These are phyloP conservation scores for Diaporthe humulicola DNA, from an alignment of 2,329 filamentous ascomycete genomes.

Conservation along the genomic window DNA sequence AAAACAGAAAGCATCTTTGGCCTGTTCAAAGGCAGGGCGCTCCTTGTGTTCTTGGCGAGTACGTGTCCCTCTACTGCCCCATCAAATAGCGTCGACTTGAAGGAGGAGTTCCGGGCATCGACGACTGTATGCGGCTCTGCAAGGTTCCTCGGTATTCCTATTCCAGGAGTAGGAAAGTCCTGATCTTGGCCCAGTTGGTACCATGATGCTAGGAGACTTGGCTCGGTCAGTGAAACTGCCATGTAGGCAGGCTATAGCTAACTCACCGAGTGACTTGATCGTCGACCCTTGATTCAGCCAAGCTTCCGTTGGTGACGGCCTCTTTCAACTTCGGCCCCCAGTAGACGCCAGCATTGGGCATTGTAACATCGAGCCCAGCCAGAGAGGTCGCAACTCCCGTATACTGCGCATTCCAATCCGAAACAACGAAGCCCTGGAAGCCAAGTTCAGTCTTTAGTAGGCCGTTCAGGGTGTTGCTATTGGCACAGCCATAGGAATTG, in stretches of 20 bases:
- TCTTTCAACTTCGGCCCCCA: conserved; percentile 68
- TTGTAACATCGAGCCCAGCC: conserved; percentile 79
- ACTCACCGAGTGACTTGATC: conserved; percentile 61
- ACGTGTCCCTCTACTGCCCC: conserved; percentile 74
- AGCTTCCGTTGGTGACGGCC: conserved; percentile 71
- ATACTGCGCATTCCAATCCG: conserved; percentile 78
- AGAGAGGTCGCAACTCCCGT: conserved; percentile 71
- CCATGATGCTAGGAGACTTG: conserved; percentile 64
- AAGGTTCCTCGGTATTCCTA: conserved; percentile 65
- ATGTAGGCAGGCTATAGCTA: no score
- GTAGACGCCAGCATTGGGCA: conserved; percentile 63
- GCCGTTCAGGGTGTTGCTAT: conserved; percentile 76
- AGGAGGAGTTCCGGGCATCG: conserved; percentile 65
- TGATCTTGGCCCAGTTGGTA: conserved; percentile 68
- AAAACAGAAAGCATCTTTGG: conserved; percentile 69
- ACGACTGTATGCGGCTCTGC: conserved; percentile 64
- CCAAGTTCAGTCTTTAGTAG: conserved; percentile 74
- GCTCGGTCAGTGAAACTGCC: background rate
- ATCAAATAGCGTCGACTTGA: conserved; percentile 59
- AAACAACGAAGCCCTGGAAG: conserved; percentile 75
- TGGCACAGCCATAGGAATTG: conserved; percentile 73
- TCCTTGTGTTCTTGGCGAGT: conserved; percentile 71
- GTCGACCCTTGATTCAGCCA: conserved; percentile 67
- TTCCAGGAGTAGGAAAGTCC: conserved; percentile 59
- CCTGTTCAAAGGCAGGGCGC: conserved; percentile 65